Evolutionary conservation across 2,329 filamentous ascomycete genomes (phyloP), one percentile per base, ranked within the genome.

Genomic region (Aspergillus felis): DNA sequence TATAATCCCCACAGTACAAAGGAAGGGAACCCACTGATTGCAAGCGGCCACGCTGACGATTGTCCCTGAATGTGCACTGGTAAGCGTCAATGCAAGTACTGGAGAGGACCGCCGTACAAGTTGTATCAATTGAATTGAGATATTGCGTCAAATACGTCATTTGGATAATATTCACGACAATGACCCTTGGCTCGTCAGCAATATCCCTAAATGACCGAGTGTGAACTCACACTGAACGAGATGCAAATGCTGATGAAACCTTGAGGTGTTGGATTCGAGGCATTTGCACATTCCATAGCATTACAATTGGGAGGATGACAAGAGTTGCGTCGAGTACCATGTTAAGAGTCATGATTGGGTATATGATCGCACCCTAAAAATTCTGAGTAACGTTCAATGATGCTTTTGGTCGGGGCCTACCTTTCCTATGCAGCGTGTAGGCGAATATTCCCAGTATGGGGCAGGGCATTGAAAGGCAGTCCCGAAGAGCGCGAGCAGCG

Each of bases 201-300:
- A 1, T 20, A 9, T 20, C 4, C 38, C 38, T 9, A 42, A 7
- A 0, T 10, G 6, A 7, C 38, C 5, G 5, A 17, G 38, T 3
- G 2, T 27, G 29, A 22, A 22, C 57, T 46, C 46, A 57, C 50
- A 49, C 8, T n/a, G 51, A 27, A 12, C 57, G 54, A 20, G 44
- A 35, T 3, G 44, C 47, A 48, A 59, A 59, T 7, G 57, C 35
- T 6, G 54, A 25, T 2, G 50, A 32, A 2, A 57, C 17, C 27
- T 54, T 44, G 4, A 59, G 38, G 14, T 57, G 61, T 24, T 47
- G 47, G 12, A 28, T 24, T 8, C 38, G 46, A 22, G 47, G 14
- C 55, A 62, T 60, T 46, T 62, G 59, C 17, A 63, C 57, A 29
- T 55, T 57, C 59, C 59, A 57, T 3, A 63, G 41, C 48, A 60